phyloP scores from a whole-genome alignment of 2,329 filamentous ascomycete genomes.

The Dothistroma pini region DNA sequence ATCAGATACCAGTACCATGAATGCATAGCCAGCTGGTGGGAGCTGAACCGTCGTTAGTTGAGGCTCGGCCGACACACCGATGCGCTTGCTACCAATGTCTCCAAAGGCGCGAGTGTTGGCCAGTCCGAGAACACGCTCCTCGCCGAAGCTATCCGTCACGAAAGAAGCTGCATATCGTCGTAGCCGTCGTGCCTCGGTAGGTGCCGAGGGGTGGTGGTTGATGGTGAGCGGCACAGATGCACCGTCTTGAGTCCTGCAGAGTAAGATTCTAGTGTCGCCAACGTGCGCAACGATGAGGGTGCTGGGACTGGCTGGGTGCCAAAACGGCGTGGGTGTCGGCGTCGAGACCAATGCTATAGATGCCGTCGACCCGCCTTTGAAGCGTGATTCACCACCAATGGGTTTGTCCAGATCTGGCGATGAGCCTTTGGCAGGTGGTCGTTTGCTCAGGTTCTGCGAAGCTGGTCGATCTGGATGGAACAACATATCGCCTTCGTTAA shows the following conservation, averaged over 20 bases:
- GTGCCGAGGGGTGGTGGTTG: slow-evolving; percentile 88
- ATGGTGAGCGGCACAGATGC: slow-evolving; percentile 76
- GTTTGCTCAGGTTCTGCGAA: slow-evolving; percentile 34
- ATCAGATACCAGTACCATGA: slow-evolving; percentile 83
- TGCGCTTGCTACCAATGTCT: slow-evolving; percentile 84
- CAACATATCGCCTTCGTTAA: slow-evolving; percentile 82
- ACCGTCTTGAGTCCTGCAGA: slow-evolving; percentile 83
- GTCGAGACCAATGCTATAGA: slow-evolving; percentile 89
- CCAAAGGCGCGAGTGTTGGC: slow-evolving; percentile 95
- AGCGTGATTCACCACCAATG: slow-evolving; percentile 71
- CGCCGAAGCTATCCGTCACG: slow-evolving; percentile 93
- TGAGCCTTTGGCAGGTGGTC: slow-evolving; percentile 36
- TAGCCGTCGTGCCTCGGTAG: slow-evolving; percentile 75
- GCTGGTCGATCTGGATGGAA: slow-evolving; percentile 55
- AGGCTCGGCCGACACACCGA: slow-evolving; percentile 91
- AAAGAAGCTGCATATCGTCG: slow-evolving; percentile 83
- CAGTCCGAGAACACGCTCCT: slow-evolving; percentile 88
- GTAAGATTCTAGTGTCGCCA: slow-evolving; percentile 84
- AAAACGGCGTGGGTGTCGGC: slow-evolving; percentile 86
- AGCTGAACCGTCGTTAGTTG: slow-evolving; percentile 79
- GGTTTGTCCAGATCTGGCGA: slow-evolving; percentile 52
- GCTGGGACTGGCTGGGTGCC: slow-evolving; percentile 83
- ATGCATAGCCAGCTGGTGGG: slow-evolving; percentile 78
- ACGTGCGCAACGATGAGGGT: slow-evolving; percentile 86
- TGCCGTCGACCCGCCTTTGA: slow-evolving; percentile 91